Evolutionary conservation across 2,329 filamentous ascomycete species (phyloP), one percentile per base, ranked within the genome.

Genomic region (Chrysoporthe puriensis): DNA sequence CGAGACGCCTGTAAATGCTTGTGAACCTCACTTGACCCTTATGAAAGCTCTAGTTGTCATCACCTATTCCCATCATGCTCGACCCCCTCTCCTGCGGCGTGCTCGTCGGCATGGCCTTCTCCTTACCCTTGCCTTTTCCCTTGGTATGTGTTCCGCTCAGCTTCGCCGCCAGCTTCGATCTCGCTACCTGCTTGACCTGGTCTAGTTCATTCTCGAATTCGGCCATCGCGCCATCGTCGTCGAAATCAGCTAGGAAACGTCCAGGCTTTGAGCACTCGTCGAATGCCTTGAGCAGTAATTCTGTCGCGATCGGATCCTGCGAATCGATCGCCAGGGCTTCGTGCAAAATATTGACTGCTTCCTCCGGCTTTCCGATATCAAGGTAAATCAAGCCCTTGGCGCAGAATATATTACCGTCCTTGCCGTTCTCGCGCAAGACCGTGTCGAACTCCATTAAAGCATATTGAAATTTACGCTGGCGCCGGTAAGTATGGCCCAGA

Each of bases 301-400:
- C 92, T 0, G 91, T 94, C 2, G 92, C 91, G 71, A 94, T 90
- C 5, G 91, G 88, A 74, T 96, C 92, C 78, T 96, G 92, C 0
- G 92, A 91, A 44, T 87, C 86, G 32, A 95, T 88, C 0, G 92
- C 91, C 18, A 96, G 83, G 1, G 92, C 92, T 77, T 97, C 92
- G 73, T 98, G 96, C 36, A 98, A 82, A 2, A 93, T 89, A 11
- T 90, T 85, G 4, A 96, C 90, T 0, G 95, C 95, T 58, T 96
- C 91, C 73, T 91, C 91, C 0, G 88, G 87, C 62, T 88, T 85
- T 18, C 88, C 88, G 72, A 93, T 84, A 74, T 97, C 93, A 72
- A 98, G 85, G 65, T 95, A 84, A 14, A 97, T 91, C 18, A 98
- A 83, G 0, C 93, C 95, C 74, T 97, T 95, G 13, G 93, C 90